Conservation (phyloP, 768 basidiomycete species). For the Serpula lacrymans region DNA sequence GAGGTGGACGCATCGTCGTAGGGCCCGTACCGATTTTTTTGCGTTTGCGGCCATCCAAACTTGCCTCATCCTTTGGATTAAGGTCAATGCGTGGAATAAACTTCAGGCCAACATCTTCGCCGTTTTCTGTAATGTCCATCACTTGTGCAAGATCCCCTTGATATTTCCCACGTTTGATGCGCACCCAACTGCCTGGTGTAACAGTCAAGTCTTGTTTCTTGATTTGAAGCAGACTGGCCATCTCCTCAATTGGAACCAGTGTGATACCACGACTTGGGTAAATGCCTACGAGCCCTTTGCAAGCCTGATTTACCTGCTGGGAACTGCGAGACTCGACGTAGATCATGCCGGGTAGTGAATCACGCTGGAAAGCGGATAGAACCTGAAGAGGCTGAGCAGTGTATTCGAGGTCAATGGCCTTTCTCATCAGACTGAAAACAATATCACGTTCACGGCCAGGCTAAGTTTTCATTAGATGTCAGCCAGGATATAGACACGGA, state of each 20-base stretch:
- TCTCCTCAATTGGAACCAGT: constrained; percentile 94
- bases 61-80: constrained; percentile 78
- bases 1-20: constrained; percentile 77
- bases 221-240: constrained; percentile 93
- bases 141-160: constrained; percentile 94
- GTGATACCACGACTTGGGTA: constrained; percentile 79
- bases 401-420: constrained; percentile 82
- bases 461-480: constrained; percentile 35
- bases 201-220: constrained; percentile 91
- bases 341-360: constrained; percentile 92
- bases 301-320: constrained; percentile 80
- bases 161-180: constrained; percentile 91
- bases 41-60: constrained; percentile 69
- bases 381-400: constrained; percentile 78
- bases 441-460: constrained; percentile 90
- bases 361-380: constrained; percentile 91
- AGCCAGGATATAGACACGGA: neutral
- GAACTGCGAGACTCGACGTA: constrained; percentile 93
- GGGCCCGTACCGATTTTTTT: constrained; percentile 55
- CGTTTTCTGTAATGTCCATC: constrained; percentile 88
- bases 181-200: constrained; percentile 89
- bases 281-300: constrained; percentile 89
- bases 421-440: constrained; percentile 92
- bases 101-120: constrained; percentile 88
- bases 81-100: constrained; percentile 98